These are phyloP conservation scores for Penicillium bialowiezense DNA, from an alignment of 495 filamentous ascomycete genomes.

Conservation along the genomic window DNA sequence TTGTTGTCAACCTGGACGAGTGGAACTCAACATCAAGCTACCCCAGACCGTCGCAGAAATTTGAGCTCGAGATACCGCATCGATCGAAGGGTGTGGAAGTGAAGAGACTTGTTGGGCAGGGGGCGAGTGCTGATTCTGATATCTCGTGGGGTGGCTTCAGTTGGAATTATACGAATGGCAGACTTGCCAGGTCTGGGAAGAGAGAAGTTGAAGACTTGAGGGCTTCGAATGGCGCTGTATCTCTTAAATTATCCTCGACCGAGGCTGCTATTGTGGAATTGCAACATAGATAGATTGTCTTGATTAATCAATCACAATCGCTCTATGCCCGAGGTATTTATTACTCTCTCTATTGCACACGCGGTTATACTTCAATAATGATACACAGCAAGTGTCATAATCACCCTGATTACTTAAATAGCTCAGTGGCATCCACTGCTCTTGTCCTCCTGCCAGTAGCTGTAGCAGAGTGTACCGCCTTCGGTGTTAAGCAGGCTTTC, in stretches of 20 bases:
- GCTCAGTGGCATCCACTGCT: too few relatives aligned
- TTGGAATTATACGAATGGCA: constrained; percentile 17
- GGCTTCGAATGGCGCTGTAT: neutral
- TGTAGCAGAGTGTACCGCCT: constrained; percentile 14
- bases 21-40: constrained; percentile 16
- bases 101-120: constrained; percentile 8
- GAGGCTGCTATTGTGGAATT: constrained; percentile 10
- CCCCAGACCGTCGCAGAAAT: constrained; percentile 5
- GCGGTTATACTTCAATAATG: too few relatives aligned
- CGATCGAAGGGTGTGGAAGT: constrained; percentile 4
- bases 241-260: constrained; percentile 1
- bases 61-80: constrained; percentile 4
- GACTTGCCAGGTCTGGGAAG: constrained; percentile 7
- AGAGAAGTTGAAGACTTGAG: neutral
- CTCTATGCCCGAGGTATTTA: too few relatives aligned
- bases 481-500: constrained; percentile 10
- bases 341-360: too few relatives aligned
- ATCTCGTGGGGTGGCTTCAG: constrained; percentile 14
- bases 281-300: neutral
- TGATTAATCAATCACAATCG: too few relatives aligned
- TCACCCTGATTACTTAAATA: too few relatives aligned
- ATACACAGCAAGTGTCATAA: too few relatives aligned
- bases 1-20: constrained; percentile 17
- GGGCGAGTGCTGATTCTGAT: constrained; percentile 7
- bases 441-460: constrained; percentile 9